Evolutionary conservation across 2,329 filamentous ascomycete genomes (phyloP), one percentile per base, ranked within the genome.

Genomic region (Penicillium janthinellum): DNA sequence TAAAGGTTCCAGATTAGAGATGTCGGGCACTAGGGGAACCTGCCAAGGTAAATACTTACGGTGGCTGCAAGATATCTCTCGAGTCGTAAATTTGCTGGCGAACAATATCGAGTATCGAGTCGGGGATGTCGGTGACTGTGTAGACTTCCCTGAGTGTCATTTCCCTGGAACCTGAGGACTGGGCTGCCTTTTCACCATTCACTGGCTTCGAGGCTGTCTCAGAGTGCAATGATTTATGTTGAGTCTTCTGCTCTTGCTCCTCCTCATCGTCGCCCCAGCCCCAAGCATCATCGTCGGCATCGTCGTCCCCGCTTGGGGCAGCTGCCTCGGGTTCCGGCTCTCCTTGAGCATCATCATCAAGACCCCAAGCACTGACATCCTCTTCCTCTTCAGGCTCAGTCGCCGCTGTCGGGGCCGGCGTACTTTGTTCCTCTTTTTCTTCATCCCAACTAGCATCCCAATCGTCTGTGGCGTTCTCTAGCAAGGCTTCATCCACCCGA

Each of bases 381-480:
- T 78, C 78, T 7, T 79, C 77, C 35, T 76, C 74, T 38, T 66
- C 61, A 8, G 57, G 48, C 31, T 63, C 58, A 45, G 52, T 63
- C 6, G 53, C 47, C 22, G 68, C 56, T 20, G 59, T 50, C 14
- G 65, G 56, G 31, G 61, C 60, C 28, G 69, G 58, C 2, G 67
- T 56, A 11, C 66, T 67, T 51, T 78, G 77, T 37, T 79, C 52
- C 12, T 38, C 79, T 22, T 88, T 87, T 2, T 88, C 86, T 22
- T 91, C 89, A 59, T 88, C 87, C 92, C 93, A 97, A 12, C 86
- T 88, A 47, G 87, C 86, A 68, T 90, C 88, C 90, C 92, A 96
- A 49, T 92, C 91, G 61, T 80, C 72, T 10, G 65, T 79, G 14
- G 81, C 82, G 22, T 82, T 85, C 1, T 84, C 82, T 34, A 84